Evolutionary conservation across 1,284 basidiomycete genomes (phyloP).

Genomic region (Leccinum subspadiceum): DNA sequence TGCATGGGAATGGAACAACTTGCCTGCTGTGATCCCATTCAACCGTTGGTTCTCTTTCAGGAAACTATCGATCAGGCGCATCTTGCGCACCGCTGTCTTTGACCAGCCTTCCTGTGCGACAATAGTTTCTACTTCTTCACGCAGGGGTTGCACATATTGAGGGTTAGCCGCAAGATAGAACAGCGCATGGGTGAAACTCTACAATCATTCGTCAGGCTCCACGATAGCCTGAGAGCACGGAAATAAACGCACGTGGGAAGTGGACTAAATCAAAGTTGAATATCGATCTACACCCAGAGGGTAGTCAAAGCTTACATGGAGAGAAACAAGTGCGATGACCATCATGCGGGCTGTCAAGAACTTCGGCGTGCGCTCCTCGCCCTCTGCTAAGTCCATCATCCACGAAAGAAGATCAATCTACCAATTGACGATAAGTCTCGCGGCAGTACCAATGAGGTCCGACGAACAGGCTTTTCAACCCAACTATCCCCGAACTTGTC

Average conservation of each 20-base stretch:
- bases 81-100: not conserved
- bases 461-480: constrained; percentile 38
- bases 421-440: not conserved
- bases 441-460: too few species aligned
- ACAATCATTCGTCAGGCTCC: not conserved
- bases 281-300: not conserved
- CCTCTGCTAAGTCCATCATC: not conserved
- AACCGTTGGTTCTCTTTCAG: not conserved
- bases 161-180: not conserved
- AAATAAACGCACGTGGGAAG: not conserved
- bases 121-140: not conserved
- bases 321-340: not conserved
- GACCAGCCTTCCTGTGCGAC: not conserved
- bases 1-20: not conserved
- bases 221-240: not conserved
- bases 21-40: not conserved
- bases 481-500: constrained; percentile 36
- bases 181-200: not conserved
- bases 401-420: not conserved
- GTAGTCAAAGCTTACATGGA: not conserved
- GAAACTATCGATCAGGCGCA: not conserved
- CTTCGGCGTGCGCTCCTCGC: not conserved
- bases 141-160: not conserved
- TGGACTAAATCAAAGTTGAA: not conserved
- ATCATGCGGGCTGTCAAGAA: too few species aligned